phyloP scores from a whole-genome alignment of 2,329 filamentous ascomycete genomes.

The Fulvia fulva region DNA sequence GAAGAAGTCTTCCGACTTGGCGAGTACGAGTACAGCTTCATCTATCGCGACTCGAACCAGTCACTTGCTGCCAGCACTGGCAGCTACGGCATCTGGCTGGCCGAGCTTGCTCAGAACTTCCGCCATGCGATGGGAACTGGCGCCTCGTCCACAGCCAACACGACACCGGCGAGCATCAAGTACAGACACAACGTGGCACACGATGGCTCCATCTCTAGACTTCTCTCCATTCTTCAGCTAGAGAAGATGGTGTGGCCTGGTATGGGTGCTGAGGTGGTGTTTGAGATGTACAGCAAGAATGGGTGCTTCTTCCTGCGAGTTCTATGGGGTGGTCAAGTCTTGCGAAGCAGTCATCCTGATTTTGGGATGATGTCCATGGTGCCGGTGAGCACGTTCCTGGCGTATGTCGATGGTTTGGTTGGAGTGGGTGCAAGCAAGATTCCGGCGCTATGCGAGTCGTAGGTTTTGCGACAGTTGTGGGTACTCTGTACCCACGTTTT shows the following conservation, averaged over 20 bases:
- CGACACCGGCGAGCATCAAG: constrained; percentile 32
- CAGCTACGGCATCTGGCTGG: constrained; percentile 69
- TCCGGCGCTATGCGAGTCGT: constrained; percentile 33
- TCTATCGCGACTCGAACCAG: constrained; percentile 64
- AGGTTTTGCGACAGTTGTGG: not conserved
- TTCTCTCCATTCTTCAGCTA: constrained; percentile 67
- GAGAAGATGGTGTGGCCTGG: constrained; percentile 80
- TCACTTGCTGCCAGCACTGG: constrained; percentile 60
- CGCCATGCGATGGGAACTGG: constrained; percentile 45
- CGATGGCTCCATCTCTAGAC: constrained; percentile 65
- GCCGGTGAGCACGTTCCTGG: constrained; percentile 59
- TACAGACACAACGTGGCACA: constrained; percentile 79
- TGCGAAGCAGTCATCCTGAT: constrained; percentile 64
- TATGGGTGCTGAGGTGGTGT: constrained; percentile 75
- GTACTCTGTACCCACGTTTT: too few species aligned
- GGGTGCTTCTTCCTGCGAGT: constrained; percentile 57
- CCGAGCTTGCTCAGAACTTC: constrained; percentile 65
- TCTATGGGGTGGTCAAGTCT: constrained; percentile 64
- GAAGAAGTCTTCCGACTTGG: constrained; percentile 71
- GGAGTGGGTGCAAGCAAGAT: constrained; percentile 49
- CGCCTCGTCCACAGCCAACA: constrained; percentile 26
- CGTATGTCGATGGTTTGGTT: constrained; percentile 68
- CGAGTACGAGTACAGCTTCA: constrained; percentile 75
- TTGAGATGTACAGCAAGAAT: constrained; percentile 62
- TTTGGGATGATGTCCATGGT: constrained; percentile 70